phyloP scores from a whole-genome alignment of 768 basidiomycete species.

The Agaricus blazei region DNA sequence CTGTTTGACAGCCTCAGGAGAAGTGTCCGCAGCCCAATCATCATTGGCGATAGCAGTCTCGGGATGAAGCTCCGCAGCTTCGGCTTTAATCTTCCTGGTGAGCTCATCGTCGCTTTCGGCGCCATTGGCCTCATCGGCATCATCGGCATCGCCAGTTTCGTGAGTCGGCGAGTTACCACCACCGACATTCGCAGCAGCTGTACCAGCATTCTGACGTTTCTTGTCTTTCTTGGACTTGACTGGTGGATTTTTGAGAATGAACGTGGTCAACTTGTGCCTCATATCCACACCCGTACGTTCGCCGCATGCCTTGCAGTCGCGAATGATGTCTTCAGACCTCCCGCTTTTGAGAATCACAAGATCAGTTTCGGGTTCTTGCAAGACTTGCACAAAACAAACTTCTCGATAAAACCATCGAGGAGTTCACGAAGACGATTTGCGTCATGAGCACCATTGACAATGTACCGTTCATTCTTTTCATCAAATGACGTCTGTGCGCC shows the following conservation, averaged over 20 bases:
- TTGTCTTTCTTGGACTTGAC: slow-evolving; percentile 77
- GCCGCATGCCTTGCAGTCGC: slow-evolving; percentile 99
- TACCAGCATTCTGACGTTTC: slow-evolving; percentile 46
- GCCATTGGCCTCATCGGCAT: slow-evolving; percentile 33
- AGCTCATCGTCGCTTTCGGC: slow-evolving; percentile 86
- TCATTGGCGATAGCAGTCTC: slow-evolving; percentile 60
- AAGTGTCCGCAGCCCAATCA: slow-evolving; percentile 92
- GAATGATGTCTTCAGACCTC: slow-evolving; percentile 76
- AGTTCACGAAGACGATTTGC: slow-evolving; percentile 89
- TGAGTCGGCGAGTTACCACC: slow-evolving; percentile 33
- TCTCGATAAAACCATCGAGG: slow-evolving; percentile 95
- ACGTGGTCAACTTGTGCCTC: slow-evolving; percentile 94
- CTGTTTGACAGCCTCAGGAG: slow-evolving; percentile 80
- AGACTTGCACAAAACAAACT: slow-evolving; percentile 93
- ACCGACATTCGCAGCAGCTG: slow-evolving; percentile 41
- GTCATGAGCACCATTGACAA: slow-evolving; percentile 97
- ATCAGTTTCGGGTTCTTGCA: slow-evolving; percentile 99
- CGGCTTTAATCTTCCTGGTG: slow-evolving; percentile 87
- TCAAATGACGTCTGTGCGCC: slow-evolving; percentile 97
- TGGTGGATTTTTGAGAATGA: slow-evolving; percentile 97
- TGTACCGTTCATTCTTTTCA: slow-evolving; percentile 96
- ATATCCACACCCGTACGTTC: slow-evolving; percentile 89
- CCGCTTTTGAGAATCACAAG: slow-evolving; percentile 85
- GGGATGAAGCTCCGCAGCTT: slow-evolving; percentile 70
- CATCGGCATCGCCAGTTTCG: slow-evolving; percentile 27